Evolutionary conservation across 306 rosid genomes (phyloP), one percentile per base, ranked within the genome.

Genomic region (Inga leiocalycina): DNA sequence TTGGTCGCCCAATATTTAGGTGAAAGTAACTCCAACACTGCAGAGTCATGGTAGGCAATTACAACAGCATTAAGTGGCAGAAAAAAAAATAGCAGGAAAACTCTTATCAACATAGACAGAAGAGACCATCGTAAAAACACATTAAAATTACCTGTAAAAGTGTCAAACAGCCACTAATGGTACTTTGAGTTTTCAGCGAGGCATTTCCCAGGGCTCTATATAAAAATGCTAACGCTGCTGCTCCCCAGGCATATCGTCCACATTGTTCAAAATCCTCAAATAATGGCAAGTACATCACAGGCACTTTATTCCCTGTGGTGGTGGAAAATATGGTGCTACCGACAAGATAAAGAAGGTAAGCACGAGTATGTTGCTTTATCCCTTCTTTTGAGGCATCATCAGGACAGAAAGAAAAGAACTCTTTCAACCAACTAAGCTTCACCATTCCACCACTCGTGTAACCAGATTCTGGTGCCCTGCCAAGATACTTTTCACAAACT

Each of bases 11-110:
- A 81, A 97, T 87, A 83, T 92, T 94, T 75, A 97, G 89, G 89
- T 97, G 97, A 84, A 94, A 97, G 97, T 94, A 91, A 88, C 99
- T 92, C 99, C 99, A 97, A 85, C 98, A 97, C 98, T 97, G 94
- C 83, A 78, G 80, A 85, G 85, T 78, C 74, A 76, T 41, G 65
- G 56, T 71, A 74, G 79, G 30, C 44, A 20, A 59, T 48, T 32
- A 61, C 73, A 67, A 84, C 76, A 65, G 17, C 80, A 77, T 34
- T 39, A 71, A 45, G 45, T 72, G 61, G 32, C n/a, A 46, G 43
- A 56, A 35, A 71, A 6, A 0, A 41, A 15, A 27, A 54, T 46
- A n/a, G 48, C 71, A 81, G 49, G 78, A 49, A 71, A 49, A 44
- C 41, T 78, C 82, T 41, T 19, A 32, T 59, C 32, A 61, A 74